Conservation (phyloP, 1,284 basidiomycete genomes). For the Cutaneotrichosporon mucoides region DNA sequence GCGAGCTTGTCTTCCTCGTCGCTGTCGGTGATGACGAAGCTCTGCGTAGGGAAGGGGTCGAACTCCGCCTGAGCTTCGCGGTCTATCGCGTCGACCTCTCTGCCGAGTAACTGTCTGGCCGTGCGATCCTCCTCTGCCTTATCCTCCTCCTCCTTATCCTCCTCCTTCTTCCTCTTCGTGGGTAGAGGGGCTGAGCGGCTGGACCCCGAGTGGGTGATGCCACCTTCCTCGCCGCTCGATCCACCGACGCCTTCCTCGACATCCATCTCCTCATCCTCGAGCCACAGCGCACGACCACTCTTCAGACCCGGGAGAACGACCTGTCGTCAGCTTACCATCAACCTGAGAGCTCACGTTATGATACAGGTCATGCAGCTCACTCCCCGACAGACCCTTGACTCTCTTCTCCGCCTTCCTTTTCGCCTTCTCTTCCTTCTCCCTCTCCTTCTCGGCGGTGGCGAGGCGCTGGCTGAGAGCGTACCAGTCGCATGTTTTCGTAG, state of each 20-base stretch:
- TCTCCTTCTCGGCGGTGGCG: not conserved
- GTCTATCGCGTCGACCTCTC: not conserved
- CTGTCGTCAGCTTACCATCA: slow-evolving; percentile 15
- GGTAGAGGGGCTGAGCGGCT: too few species aligned
- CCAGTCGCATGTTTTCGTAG: slow-evolving; percentile 32
- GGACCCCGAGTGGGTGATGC: not conserved
- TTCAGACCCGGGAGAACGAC: slow-evolving; percentile 29
- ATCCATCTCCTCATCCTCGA: slow-evolving; percentile 1
- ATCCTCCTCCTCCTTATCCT: not conserved
- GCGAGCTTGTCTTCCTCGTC: not conserved
- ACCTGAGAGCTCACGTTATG: slow-evolving; percentile 26
- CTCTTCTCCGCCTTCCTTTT: slow-evolving; percentile 2
- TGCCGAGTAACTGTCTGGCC: not conserved
- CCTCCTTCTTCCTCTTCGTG: not conserved
- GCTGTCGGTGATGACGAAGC: not conserved
- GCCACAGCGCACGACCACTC: slow-evolving; percentile 24
- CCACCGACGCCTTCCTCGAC: not conserved
- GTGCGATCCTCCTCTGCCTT: not conserved
- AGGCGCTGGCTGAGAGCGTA: slow-evolving; percentile 23
- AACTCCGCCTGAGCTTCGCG: not conserved
- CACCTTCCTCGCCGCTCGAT: not conserved
- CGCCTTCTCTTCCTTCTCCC: not conserved
- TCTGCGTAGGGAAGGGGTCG: not conserved
- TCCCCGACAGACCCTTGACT: slow-evolving; percentile 19
- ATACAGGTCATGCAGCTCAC: slow-evolving; percentile 29